phyloP scores from a whole-genome alignment of 305 asterid species.

The Fraxinus velutina region DNA sequence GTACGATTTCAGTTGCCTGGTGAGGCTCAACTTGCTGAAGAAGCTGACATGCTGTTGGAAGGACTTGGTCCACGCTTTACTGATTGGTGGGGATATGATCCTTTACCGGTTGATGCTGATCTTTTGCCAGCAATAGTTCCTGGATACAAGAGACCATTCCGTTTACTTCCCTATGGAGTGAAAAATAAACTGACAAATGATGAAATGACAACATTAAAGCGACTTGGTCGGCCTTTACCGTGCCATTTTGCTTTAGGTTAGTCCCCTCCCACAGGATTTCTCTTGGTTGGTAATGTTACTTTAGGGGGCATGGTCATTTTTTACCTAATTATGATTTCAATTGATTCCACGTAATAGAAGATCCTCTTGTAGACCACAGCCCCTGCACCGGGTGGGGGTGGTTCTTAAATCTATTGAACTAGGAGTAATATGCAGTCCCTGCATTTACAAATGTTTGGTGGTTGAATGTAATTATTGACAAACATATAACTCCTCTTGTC shows the following conservation, averaged over 20 bases:
- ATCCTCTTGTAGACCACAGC: conserved; percentile 6
- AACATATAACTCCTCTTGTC: conserved; percentile 14
- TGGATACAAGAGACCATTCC: conserved; percentile 76
- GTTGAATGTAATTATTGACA: conserved; percentile 1
- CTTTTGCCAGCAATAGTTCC: conserved; percentile 85
- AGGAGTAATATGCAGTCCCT: conserved; percentile 7
- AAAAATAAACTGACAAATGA: conserved; percentile 80
- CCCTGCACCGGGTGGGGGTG: not conserved
- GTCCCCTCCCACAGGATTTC: not conserved
- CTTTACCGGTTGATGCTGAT: conserved; percentile 94
- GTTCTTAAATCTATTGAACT: conserved; percentile 9
- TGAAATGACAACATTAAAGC: conserved; percentile 76
- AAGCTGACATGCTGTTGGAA: conserved; percentile 66
- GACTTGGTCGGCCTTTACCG: conserved; percentile 90
- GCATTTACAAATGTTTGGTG: not conserved
- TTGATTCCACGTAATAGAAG: conserved; percentile 10
- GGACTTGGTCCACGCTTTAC: conserved; percentile 92
- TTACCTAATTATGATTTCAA: not conserved
- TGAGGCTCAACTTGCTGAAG: conserved; percentile 79
- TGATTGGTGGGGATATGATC: conserved; percentile 97
- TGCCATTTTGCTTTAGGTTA: conserved; percentile 92
- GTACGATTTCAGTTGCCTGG: conserved; percentile 93
- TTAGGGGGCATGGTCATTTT: not conserved
- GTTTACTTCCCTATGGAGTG: conserved; percentile 90
- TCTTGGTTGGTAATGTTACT: conserved; percentile 14